phyloP scores from a whole-genome alignment of 371 early-diverging fungal genomes.

The Haplosporangium sp. region DNA sequence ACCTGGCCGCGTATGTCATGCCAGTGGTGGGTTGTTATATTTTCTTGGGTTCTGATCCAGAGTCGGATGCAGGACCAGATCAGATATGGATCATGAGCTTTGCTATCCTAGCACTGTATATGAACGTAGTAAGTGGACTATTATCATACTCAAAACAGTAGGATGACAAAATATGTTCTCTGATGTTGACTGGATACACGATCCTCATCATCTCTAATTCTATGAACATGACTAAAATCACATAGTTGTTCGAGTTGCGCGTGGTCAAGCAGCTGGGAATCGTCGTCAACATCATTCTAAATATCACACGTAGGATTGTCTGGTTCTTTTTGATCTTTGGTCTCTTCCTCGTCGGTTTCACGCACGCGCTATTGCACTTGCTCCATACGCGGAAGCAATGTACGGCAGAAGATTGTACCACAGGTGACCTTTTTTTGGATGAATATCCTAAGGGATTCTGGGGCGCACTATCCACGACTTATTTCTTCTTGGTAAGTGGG shows the following conservation, averaged over 20 bases:
- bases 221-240: too few relatives aligned
- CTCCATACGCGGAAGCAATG: conserved; percentile 23
- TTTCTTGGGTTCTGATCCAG: conserved; percentile 8
- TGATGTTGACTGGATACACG: too few relatives aligned
- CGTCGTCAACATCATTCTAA: conserved; percentile 48
- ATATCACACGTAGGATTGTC: conserved; percentile 34
- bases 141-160: too few relatives aligned
- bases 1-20: conserved; percentile 21
- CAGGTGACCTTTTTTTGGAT: background rate
- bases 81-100: conserved; percentile 51
- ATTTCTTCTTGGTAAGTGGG: conserved; percentile 47
- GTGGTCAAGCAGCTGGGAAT: conserved; percentile 45
- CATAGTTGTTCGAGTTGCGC: conserved; percentile 43
- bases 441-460: conserved; percentile 13
- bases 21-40: conserved; percentile 33
- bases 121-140: conserved; percentile 38
- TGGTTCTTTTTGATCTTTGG: conserved; percentile 53
- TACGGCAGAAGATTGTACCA: background rate
- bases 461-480: conserved; percentile 27
- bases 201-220: background rate
- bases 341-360: conserved; percentile 40
- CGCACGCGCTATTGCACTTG: conserved; percentile 42
- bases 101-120: conserved; percentile 31
- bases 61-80: conserved; percentile 12
- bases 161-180: too few relatives aligned